Conservation (phyloP, 257 asterid species). For the Gentiana dahurica region DNA sequence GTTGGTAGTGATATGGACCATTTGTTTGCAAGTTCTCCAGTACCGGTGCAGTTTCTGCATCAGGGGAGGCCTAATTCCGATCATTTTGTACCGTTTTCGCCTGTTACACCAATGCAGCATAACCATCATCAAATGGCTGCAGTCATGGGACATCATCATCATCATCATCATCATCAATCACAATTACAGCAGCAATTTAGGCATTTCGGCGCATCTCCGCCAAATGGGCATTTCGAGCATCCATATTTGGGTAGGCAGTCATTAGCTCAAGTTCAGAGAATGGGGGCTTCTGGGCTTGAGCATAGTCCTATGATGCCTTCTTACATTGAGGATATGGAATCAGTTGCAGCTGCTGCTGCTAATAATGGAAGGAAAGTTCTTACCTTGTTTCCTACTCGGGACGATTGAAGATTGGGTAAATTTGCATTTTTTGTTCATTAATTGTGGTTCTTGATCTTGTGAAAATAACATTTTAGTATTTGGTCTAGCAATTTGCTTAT, state of each 20-base stretch:
- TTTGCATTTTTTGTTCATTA: constrained; percentile 10
- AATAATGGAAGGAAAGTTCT: constrained; percentile 63
- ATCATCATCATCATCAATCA: constrained; percentile 28
- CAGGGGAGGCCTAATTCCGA: constrained; percentile 45
- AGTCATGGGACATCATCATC: constrained; percentile 25
- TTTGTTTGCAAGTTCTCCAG: constrained; percentile 65
- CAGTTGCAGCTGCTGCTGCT: constrained; percentile 22
- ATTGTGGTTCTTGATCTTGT: constrained; percentile 11
- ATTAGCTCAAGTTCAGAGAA: constrained; percentile 48
- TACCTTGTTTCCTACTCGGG: constrained; percentile 71
- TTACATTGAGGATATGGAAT: constrained; percentile 52
- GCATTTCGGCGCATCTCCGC: constrained; percentile 27
- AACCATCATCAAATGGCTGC: constrained; percentile 39
- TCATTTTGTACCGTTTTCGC: constrained; percentile 45
- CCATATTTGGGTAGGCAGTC: constrained; percentile 36
- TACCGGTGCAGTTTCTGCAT: constrained; percentile 64
- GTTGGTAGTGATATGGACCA: constrained; percentile 25
- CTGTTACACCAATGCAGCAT: constrained; percentile 39
- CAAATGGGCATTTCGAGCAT: constrained; percentile 51
- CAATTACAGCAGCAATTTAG: constrained; percentile 35
- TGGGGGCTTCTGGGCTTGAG: constrained; percentile 38
- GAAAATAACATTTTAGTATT: constrained; percentile 16
- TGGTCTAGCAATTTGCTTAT: constrained; percentile 13
- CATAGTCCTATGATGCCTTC: constrained; percentile 22
- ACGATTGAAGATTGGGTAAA: constrained; percentile 29